Conservation (phyloP, 169 alveolate genomes). For the Neospora caninum region DNA sequence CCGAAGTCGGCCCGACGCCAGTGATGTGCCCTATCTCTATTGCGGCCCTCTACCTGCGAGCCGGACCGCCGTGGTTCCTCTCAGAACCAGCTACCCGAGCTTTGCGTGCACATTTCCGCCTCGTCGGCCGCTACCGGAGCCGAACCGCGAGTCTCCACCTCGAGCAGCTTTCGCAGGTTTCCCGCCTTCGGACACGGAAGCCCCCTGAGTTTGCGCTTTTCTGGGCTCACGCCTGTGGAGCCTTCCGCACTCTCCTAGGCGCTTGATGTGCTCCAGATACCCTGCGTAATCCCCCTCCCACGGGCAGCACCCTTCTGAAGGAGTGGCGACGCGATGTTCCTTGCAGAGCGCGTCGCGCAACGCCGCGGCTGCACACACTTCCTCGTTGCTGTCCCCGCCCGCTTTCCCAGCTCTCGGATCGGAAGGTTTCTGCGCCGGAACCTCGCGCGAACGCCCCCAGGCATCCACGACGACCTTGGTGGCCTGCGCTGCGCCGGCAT, state of each 20-base stretch:
- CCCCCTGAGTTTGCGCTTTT: background rate
- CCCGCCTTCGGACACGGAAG: too few species aligned
- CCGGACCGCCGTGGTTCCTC: too few species aligned
- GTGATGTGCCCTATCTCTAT: too few species aligned
- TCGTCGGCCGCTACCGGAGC: too few species aligned
- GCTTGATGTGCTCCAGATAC: background rate
- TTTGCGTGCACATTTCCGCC: too few species aligned
- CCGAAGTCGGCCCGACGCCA: too few species aligned
- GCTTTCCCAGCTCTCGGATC: background rate
- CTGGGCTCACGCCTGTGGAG: background rate
- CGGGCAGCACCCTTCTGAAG: background rate
- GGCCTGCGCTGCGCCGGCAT: background rate
- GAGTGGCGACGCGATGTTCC: background rate
- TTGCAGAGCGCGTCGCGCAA: background rate
- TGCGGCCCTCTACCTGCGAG: too few species aligned
- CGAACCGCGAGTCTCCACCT: too few species aligned
- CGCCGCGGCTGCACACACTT: too few species aligned
- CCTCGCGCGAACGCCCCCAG: background rate
- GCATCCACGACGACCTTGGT: background rate
- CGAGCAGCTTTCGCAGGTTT: too few species aligned
- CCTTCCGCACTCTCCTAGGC: background rate
- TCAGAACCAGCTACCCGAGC: too few species aligned
- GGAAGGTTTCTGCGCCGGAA: background rate
- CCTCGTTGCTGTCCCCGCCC: background rate
- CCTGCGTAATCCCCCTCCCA: slow-evolving; percentile 11